Evolutionary conservation across 805 yeast species (phyloP), one percentile per base, ranked within the genome.

Genomic region (Nakazawaea ernobii): DNA sequence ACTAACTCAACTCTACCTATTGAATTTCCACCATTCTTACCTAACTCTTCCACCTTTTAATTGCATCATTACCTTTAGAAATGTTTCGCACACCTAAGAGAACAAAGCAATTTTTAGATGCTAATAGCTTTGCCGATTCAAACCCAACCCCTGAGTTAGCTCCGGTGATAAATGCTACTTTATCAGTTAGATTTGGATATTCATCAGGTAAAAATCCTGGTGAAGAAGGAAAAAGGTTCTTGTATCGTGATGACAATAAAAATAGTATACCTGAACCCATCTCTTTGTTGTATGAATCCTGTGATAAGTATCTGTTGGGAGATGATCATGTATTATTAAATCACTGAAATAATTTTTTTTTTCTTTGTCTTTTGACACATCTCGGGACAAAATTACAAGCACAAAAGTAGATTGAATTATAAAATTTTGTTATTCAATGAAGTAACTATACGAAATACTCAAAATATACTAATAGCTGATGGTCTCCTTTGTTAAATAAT

Each of bases 181-280:
- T 68, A 8, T 62, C 68, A 2, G 65, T 58, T 40, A 70, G 53
- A 44, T 63, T 62, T n/a, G 74, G 74, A 47, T 65, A 67, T 20
- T 60, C 55, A 1, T 57, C 52, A 8, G 67, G 67, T 40, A 90
- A 89, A 14, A 70, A 68, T 42, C 73, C 68, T 45, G 68, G 64
- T 45, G 88, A 87, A 15, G 79, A 65, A 8, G 75, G 70, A 9
- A 58, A 35, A 35, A 35, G 14, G n/a, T 30, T 30, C 10, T 30
- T 9, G 32, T 30, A 30, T 10, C n/a, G n/a, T 10, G 32, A 39
- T 17, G 17, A 15, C 3, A 35, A 2, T 35, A 9, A 11, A 14
- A 35, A 35, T 6, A 35, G 7, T 35, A 35, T 9, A 10, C 38
- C 38, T 9, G 38, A 35, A 4, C 38, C 38, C 38, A 35, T 35